Percentiles rank a stretch among this genome's conserved stretches.
phyloP scores from a whole-genome alignment of 176 grass and related monocot genomes.

The Calamus simplicifolius region DNA sequence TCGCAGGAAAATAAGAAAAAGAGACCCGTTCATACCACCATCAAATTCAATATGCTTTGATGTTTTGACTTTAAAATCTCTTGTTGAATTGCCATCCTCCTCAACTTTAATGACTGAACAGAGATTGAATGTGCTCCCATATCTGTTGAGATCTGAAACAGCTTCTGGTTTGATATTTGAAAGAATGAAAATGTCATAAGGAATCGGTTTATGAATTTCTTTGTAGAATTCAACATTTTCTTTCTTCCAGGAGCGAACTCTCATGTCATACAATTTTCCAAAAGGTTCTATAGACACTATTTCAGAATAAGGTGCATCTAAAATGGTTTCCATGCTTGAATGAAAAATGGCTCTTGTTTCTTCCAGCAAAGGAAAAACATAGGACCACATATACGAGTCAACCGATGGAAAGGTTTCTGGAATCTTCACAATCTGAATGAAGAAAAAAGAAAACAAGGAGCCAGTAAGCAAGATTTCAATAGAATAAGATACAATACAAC shows the following conservation, averaged over 20 bases:
- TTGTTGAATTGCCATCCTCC: conserved; percentile 33
- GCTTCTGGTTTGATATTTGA: conserved; percentile 37
- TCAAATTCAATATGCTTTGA: conserved; percentile 7
- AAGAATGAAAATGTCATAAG: conserved; percentile 61
- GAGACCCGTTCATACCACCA: conserved; percentile 25
- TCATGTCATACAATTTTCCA: conserved; percentile 19
- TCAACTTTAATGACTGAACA: conserved; percentile 53
- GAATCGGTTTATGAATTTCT: conserved; percentile 40
- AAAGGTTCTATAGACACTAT: conserved; percentile 37
- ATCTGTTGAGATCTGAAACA: conserved; percentile 27
- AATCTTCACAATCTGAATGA: conserved; percentile 43
- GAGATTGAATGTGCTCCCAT: conserved; percentile 32
- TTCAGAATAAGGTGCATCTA: conserved; percentile 37
- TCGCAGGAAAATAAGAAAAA: conserved; percentile 40
- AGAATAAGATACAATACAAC: neutral
- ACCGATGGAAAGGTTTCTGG: conserved; percentile 39
- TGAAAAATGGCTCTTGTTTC: conserved; percentile 52
- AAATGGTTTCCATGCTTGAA: conserved; percentile 44
- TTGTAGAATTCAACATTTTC: conserved; percentile 13
- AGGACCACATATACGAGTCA: conserved; percentile 36
- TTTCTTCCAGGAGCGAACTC: conserved; percentile 44
- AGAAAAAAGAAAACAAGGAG: neutral
- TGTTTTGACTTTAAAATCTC: conserved; percentile 44
- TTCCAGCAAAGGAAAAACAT: conserved; percentile 45
- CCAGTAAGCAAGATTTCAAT: neutral